These are phyloP conservation scores for Phascolomyces articulosus DNA, from an alignment of 371 early-diverging fungal genomes.

Conservation along the genomic window DNA sequence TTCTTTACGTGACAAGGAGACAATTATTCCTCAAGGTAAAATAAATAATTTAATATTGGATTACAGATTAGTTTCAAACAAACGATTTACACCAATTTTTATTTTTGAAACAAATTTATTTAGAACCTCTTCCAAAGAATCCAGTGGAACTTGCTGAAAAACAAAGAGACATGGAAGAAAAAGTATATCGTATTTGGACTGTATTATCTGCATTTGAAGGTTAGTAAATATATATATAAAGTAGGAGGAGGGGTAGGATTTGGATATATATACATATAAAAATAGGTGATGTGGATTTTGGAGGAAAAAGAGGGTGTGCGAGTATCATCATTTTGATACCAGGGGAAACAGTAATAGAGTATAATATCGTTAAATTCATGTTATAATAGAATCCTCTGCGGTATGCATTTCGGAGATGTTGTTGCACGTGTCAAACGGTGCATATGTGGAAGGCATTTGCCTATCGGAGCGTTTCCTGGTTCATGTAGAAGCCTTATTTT, in stretches of 20 bases:
- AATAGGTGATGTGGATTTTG: not conserved
- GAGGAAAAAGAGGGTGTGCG: not conserved
- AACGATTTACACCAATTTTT: not conserved
- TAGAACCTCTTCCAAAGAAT: conserved; percentile 12
- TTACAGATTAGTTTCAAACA: not conserved
- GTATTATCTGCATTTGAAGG: conserved; percentile 92
- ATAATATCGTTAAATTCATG: not conserved
- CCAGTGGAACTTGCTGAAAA: conserved; percentile 44
- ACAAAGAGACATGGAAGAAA: conserved; percentile 79
- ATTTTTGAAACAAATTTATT: not conserved
- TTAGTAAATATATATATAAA: not conserved
- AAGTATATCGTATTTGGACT: conserved; percentile 90
- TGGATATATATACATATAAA: not conserved
- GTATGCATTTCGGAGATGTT: conserved; percentile 97
- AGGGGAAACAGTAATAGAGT: not conserved
- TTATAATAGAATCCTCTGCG: conserved; percentile 83
- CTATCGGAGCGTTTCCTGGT: conserved; percentile 90
- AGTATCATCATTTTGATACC: not conserved
- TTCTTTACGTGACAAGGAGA: conserved; percentile 13
- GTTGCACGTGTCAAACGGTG: conserved; percentile 90
- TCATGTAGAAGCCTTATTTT: conserved; percentile 92
- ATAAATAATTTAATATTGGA: not conserved
- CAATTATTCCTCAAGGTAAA: conserved; percentile 15
- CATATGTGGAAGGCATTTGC: conserved; percentile 83
- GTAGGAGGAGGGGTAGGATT: not conserved